Conservation (phyloP, 345 rosid genomes). For the Abelmoschus esculentus region DNA sequence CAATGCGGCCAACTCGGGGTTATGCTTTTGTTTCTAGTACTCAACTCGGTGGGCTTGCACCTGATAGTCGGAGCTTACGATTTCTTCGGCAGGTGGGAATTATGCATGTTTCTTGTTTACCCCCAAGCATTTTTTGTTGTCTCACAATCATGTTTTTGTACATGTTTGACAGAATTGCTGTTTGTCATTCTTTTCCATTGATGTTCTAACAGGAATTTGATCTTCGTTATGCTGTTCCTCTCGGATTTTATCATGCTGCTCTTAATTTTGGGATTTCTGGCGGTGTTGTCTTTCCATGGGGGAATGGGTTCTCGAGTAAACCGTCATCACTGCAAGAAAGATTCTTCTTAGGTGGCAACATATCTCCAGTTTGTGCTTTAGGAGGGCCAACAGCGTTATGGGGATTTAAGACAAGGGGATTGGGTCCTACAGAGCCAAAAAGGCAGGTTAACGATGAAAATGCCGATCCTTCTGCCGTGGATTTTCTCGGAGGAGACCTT, state of each 20-base stretch:
- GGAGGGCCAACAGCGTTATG: conserved; percentile 82
- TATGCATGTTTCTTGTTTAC: neutral
- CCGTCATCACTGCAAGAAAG: conserved; percentile 74
- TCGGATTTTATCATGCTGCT: conserved; percentile 67
- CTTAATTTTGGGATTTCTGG: conserved; percentile 70
- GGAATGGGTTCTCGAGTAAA: conserved; percentile 44
- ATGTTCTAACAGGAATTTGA: conserved; percentile 60
- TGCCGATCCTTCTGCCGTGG: conserved; percentile 42
- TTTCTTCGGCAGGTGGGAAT: conserved; percentile 77
- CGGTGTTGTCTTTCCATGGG: conserved; percentile 76
- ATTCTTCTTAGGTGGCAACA: conserved; percentile 85
- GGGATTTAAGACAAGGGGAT: conserved; percentile 77
- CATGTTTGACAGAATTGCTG: neutral
- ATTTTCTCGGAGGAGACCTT: conserved; percentile 87
- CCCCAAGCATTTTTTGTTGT: neutral
- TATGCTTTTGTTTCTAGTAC: conserved; percentile 70
- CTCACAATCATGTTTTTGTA: neutral
- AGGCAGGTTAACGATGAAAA: conserved; percentile 39
- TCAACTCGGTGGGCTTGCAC: conserved; percentile 83
- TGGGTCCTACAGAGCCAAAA: conserved; percentile 76
- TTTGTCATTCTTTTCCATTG: neutral
- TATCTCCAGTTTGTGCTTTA: conserved; percentile 65
- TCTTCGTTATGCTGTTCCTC: conserved; percentile 73
- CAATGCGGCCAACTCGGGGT: conserved; percentile 70
- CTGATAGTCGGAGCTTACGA: conserved; percentile 73